Base-by-base conservation (phyloP, 1,284 basidiomycete species). In the Cystobasidium sp. region DNA sequence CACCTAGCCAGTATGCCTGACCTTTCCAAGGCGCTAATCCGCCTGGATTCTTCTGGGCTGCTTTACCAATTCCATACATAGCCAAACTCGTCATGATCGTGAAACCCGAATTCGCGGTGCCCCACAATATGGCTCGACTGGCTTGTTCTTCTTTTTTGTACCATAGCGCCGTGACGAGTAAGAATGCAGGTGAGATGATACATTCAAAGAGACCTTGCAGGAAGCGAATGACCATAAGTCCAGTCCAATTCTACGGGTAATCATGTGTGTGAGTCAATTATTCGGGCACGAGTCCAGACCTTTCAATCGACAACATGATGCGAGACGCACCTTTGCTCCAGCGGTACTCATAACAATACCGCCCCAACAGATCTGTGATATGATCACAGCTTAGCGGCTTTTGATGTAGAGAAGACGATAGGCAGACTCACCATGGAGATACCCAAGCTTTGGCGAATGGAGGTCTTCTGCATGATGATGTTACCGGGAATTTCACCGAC, bases 401-500 rank as follows among this genome's bases (percentile, higher is more conserved):
- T 37, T 59, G 3, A 59, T 16, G 9, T 1, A 18, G n/a, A 22
- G 12, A 12, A 31, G 16, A 20, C 53, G 3, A 20, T 31, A 31
- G 22, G 8, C 10, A 63, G 43, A 16, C 61, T 31, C 43, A 63
- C 61, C 78, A 80, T 80, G 71, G 76, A 76, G 59, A 78, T 76
- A 6, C 77, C 74, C n/a, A 80, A 56, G n/a, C 56, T 66, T 63
- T 77, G 75, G 37, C 78, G 75, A 75, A 78, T 79, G 41, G 80
- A 78, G 51, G 80, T 74, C 55, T 78, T 75, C 22, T 81, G 77
- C 46, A 82, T 72, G 41, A 80, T 44, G 46, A 80, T 67, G 74
- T 81, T 82, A 18, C 78, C 78, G 0, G 81, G 81, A 69, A 82
- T 81, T 70, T 80, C 78, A 63, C 76, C 77, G 22, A 79, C 46